Evolutionary conservation across 2,329 filamentous ascomycete species (phyloP), one percentile per base, ranked within the genome.

Genomic region (Pseudogymnoascus sp.): DNA sequence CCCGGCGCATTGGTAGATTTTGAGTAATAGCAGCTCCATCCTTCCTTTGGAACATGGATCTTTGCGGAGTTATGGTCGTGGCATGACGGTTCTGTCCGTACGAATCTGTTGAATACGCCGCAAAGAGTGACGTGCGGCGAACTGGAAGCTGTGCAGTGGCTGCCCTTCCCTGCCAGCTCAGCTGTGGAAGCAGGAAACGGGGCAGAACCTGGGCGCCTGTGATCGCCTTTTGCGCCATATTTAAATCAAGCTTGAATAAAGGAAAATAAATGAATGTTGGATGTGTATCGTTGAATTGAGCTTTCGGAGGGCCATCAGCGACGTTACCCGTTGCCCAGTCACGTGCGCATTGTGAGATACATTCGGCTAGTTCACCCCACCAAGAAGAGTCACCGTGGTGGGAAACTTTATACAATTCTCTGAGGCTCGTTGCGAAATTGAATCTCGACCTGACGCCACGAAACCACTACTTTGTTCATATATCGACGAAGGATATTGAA

Each of bases 81-180:
- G 2, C 21, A 5, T 10, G 47, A 29, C 47, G 47, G 47, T 35
- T 21, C n/a, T 54, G 47, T 29, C 47, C 29, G 47, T 54, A 33
- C 5, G 47, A 54, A 54, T 54, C 29, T 33, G 47, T 54, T 21
- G 47, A 54, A 21, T 54, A 54, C 8, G 47, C 47, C 5, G 15
- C 47, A 54, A 54, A 54, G 47, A 54, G 47, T 54, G 47, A 54
- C 47, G 47, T 54, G 9, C 29, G 2, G 2, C 47, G 47, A 21
- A 13, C n/a, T 54, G 47, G 40, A 58, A 62, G 63, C 24, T 62
- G 64, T 40, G 65, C 65, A 29, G 62, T 33, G 13, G 66, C 58
- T 13, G 63, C 35, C n/a, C 29, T 37, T 17, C 64, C 40, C 61
- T 71, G 69, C 71, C 71, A 73, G 65, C 71, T 73, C 31, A 73